Conservation (phyloP, 1,139 yeast genomes). For the Taphrina deformans region DNA sequence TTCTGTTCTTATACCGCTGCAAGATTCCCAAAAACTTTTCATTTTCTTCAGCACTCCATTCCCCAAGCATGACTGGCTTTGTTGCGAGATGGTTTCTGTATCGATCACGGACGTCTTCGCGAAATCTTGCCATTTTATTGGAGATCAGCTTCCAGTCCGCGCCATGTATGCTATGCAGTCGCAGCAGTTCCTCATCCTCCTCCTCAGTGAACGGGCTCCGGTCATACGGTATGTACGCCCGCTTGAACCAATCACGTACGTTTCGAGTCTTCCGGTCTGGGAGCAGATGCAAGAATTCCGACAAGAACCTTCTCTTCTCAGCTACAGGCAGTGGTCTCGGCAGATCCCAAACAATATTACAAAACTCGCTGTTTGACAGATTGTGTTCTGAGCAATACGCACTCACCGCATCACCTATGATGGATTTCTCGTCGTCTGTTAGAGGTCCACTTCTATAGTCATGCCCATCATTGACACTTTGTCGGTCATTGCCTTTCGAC, state of each 20-base stretch:
- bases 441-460: slow-evolving; percentile 8
- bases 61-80: background rate
- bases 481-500: background rate
- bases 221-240: slow-evolving; percentile 9
- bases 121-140: background rate
- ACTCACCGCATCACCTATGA: background rate
- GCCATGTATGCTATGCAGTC: slow-evolving; percentile 1
- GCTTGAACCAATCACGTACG: slow-evolving; percentile 6
- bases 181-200: slow-evolving; percentile 8
- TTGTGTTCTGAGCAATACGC: slow-evolving; percentile 12
- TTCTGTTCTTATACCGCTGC: background rate
- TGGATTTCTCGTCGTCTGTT: slow-evolving; percentile 1
- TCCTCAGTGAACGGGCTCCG: slow-evolving; percentile 13
- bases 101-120: slow-evolving; percentile 17
- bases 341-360: slow-evolving; percentile 10
- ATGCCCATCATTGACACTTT: background rate
- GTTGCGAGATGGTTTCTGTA: slow-evolving; percentile 10
- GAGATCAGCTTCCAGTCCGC: slow-evolving; percentile 26
- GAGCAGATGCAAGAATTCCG: slow-evolving; percentile 6
- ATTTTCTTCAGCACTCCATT: slow-evolving; percentile 10
- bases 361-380: slow-evolving; percentile 5
- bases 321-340: background rate
- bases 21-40: background rate
- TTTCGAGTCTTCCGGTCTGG: slow-evolving; percentile 7
- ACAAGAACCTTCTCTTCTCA: slow-evolving; percentile 3